Percentiles rank a stretch among this genome's conserved stretches.
phyloP scores from a whole-genome alignment of 2,329 filamentous ascomycete genomes.

The Zymoseptoria crescenta region DNA sequence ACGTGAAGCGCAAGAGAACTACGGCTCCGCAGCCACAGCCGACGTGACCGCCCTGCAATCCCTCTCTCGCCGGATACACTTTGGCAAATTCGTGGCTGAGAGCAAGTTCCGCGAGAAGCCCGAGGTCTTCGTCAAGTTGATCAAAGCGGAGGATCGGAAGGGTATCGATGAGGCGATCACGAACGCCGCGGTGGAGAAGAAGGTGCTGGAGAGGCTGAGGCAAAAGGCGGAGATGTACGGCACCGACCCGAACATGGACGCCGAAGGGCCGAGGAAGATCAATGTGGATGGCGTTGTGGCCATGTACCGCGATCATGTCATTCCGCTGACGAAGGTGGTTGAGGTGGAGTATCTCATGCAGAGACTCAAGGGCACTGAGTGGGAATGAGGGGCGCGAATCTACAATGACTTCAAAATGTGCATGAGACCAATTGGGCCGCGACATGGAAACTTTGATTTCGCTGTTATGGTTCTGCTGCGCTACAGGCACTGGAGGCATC shows the following conservation, averaged over 20 bases:
- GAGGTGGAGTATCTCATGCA: slow-evolving; percentile 99
- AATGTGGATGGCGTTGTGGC: slow-evolving; percentile 82
- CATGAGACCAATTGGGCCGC: no score
- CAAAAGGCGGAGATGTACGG: slow-evolving; percentile 92
- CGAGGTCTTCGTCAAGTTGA: slow-evolving; percentile 72
- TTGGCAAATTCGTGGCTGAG: slow-evolving; percentile 97
- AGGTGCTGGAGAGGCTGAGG: slow-evolving; percentile 77
- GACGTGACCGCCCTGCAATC: slow-evolving; percentile 89
- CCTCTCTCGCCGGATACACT: slow-evolving; percentile 84
- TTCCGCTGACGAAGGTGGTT: slow-evolving; percentile 94
- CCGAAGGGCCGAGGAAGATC: slow-evolving; percentile 61
- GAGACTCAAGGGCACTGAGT: slow-evolving; percentile 55
- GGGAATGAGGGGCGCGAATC: slow-evolving; percentile 31
- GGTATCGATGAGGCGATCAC: slow-evolving; percentile 89
- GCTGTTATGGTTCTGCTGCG: no score
- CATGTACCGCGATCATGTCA: slow-evolving; percentile 89
- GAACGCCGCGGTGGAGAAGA: slow-evolving; percentile 77
- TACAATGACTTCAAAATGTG: neutral
- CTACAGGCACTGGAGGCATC: no score
- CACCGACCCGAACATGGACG: slow-evolving; percentile 65
- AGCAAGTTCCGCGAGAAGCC: slow-evolving; percentile 82
- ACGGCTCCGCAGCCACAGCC: slow-evolving; percentile 82
- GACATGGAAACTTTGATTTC: no score
- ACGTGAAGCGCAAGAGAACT: slow-evolving; percentile 85
- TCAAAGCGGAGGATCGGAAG: slow-evolving; percentile 68